phyloP scores from a whole-genome alignment of 106 monocot species.

The Dioscorea dumetorum region DNA sequence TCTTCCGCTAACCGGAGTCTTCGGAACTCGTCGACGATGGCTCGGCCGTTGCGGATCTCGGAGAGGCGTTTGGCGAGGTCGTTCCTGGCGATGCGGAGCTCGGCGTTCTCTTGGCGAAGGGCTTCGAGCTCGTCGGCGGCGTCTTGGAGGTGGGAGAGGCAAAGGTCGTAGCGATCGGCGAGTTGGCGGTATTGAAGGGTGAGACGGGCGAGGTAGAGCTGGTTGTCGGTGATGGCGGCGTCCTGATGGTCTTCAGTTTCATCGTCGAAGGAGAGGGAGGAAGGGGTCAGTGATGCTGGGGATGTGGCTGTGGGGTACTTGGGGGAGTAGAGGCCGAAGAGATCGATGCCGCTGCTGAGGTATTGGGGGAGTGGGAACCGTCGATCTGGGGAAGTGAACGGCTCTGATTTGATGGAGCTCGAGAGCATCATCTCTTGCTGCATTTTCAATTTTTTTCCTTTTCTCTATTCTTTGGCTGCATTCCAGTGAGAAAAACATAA shows the following conservation, averaged over 20 bases:
- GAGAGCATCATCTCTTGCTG: constrained; percentile 23
- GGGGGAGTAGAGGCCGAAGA: constrained; percentile 25
- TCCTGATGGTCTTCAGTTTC: constrained; percentile 13
- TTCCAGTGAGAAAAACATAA: not conserved
- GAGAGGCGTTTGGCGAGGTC: constrained; percentile 42
- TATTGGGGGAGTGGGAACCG: constrained; percentile 7
- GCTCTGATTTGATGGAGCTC: constrained; percentile 7
- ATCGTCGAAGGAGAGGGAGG: constrained; percentile 31
- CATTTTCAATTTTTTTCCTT: constrained; percentile 3
- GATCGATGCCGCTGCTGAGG: constrained; percentile 20
- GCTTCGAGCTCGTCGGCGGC: constrained; percentile 46
- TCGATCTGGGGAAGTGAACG: constrained; percentile 10
- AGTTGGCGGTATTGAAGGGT: constrained; percentile 59
- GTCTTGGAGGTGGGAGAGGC: constrained; percentile 67
- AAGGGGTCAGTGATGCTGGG: constrained; percentile 21
- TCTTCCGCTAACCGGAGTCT: constrained; percentile 21
- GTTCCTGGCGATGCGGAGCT: constrained; percentile 59
- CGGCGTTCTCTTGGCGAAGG: constrained; percentile 60
- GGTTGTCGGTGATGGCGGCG: constrained; percentile 20
- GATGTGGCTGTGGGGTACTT: constrained; percentile 3
- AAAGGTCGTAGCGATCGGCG: constrained; percentile 53
- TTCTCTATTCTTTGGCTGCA: not conserved
- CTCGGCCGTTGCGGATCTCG: constrained; percentile 3
- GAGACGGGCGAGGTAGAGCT: constrained; percentile 54
- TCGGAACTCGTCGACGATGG: constrained; percentile 41